A percentile compares a stretch with the other conserved stretches of the same genome.
Conservation (phyloP, 257 asterid genomes). For the Nicotiana sylvestris region DNA sequence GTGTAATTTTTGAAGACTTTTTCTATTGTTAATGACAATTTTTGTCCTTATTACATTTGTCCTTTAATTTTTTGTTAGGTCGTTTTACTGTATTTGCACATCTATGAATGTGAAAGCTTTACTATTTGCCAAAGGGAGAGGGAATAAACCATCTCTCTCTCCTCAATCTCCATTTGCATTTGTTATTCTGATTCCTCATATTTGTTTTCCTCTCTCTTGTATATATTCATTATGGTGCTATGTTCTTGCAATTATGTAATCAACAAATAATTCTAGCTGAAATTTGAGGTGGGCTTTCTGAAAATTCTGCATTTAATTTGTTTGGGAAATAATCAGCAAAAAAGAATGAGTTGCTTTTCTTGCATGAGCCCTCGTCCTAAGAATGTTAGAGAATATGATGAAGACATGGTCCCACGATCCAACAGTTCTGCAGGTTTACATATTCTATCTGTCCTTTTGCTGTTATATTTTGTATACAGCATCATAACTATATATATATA, state of each 20-base stretch:
- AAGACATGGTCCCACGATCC: conserved; percentile 42
- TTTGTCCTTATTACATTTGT: background rate
- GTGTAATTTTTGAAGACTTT: background rate
- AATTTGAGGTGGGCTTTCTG: background rate
- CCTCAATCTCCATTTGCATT: conserved; percentile 15
- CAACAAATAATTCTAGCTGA: background rate
- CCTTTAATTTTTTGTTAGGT: background rate
- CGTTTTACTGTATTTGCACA: background rate
- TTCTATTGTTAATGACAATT: background rate
- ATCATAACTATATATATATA: background rate
- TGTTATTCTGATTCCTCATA: background rate
- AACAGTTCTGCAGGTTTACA: conserved; percentile 43
- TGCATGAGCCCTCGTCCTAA: conserved; percentile 53
- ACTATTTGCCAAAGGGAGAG: conserved; percentile 19
- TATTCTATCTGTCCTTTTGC: no score
- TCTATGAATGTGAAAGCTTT: conserved; percentile 9
- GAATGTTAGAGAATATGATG: conserved; percentile 56
- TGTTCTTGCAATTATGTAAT: background rate
- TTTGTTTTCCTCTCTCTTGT: background rate
- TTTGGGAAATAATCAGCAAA: background rate
- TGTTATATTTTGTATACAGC: background rate
- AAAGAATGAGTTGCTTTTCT: conserved; percentile 71
- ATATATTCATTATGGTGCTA: background rate
- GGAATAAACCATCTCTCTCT: conserved; percentile 28
- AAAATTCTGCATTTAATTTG: background rate